Base-by-base conservation (phyloP, 768 basidiomycete species). In the Thelephora ganbajun region DNA sequence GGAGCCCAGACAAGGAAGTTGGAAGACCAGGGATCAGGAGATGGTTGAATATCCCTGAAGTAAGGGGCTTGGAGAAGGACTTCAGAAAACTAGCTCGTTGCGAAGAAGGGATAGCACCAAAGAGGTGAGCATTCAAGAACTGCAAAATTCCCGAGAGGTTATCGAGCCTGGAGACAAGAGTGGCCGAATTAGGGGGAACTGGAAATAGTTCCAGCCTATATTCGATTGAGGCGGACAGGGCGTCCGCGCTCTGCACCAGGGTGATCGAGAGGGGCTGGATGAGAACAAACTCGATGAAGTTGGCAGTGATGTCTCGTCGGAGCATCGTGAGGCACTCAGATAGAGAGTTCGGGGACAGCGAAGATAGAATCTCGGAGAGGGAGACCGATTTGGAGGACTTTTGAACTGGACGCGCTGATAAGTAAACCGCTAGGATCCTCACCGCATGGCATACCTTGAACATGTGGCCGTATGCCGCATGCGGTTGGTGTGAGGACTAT, bases 1-100 rank as follows among this genome's bases (percentile, higher is more conserved):
- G 76, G 0, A 93, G 69, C 5, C 62, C 64, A 5, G 70, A 63
- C 42, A 84, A 70, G 2, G 77, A 73, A 0, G 77, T 73, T 0
- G 91, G 88, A 2, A 92, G 65, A n/a, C 71, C 70, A 0, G 83
- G 77, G 33, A 80, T 63, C 39, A 93, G 69, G 33, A 92, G 63
- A 52, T 77, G 69, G 44, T 77, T 71, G 45, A 93, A 69, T 16
- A 90, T 56, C 20, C 77, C 74, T 4, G 66, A 68, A 2, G 74
- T 73, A 14, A 84, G 54, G 1, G 82, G 77, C 56, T 74, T 79
- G 58, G 68, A 70, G 2, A 93, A 63, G 12, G 75, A 73, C 26
- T 66, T 71, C n/a, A 69, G 60, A 53, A 89, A 80, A 2, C 58
- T 52, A 7, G 63, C 56, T 19, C 60, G 51, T 45, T 79, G 71